Conservation (phyloP, 345 rosid species). For the Sonneratia caseolaris region DNA sequence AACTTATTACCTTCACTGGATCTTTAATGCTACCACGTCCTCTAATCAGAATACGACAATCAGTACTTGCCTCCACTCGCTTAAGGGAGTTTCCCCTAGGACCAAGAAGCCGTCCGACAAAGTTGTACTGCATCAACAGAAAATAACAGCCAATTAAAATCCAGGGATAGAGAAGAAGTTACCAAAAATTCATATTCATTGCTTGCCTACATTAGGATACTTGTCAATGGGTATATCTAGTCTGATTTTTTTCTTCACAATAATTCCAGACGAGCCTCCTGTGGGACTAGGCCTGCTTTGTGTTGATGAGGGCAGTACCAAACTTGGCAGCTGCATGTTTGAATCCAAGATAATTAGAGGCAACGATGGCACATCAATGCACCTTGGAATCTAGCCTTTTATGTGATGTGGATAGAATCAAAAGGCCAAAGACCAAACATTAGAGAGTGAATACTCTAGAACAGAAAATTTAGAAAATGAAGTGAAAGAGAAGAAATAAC, state of each 20-base stretch:
- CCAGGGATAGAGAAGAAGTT: neutral
- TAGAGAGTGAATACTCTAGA: neutral
- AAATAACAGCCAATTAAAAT: slow-evolving; percentile 9
- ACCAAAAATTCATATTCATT: neutral
- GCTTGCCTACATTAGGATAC: slow-evolving; percentile 60
- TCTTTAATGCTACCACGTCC: slow-evolving; percentile 95
- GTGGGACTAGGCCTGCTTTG: slow-evolving; percentile 75
- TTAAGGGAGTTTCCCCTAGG: slow-evolving; percentile 97
- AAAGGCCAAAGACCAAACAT: neutral
- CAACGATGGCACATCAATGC: neutral
- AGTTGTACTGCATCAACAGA: slow-evolving; percentile 63
- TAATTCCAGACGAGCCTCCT: slow-evolving; percentile 72
- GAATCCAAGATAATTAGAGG: slow-evolving; percentile 5
- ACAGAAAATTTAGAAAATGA: neutral
- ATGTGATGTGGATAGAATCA: neutral
- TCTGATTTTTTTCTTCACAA: slow-evolving; percentile 78
- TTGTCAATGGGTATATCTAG: slow-evolving; percentile 85
- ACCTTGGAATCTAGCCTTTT: neutral
- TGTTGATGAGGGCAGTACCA: slow-evolving; percentile 49
- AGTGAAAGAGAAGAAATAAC: neutral
- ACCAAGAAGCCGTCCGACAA: slow-evolving; percentile 97
- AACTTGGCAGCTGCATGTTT: slow-evolving; percentile 51
- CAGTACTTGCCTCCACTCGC: slow-evolving; percentile 93
- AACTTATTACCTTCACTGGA: slow-evolving; percentile 51
- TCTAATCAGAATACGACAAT: slow-evolving; percentile 86